A percentile compares a stretch with the other conserved stretches of the same genome.
Conservation (phyloP, 2,329 filamentous ascomycete species). For the Colletotrichum ledebouriae region DNA sequence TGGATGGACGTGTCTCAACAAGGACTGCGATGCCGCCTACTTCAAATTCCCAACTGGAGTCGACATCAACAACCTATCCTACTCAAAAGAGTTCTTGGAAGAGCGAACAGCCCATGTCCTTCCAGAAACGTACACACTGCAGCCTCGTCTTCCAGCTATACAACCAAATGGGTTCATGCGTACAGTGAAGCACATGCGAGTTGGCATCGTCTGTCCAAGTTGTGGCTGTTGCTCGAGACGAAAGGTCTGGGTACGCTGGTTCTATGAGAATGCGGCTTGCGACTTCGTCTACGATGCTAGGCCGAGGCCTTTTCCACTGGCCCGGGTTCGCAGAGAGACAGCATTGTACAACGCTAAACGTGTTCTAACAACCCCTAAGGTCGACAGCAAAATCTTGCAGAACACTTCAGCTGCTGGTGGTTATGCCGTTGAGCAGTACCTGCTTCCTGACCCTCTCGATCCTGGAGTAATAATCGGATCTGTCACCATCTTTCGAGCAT, state of each 20-base stretch:
- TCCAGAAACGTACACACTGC: conserved; percentile 51
- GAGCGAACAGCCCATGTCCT: conserved; percentile 61
- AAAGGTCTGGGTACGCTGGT: conserved; percentile 72
- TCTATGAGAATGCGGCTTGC: conserved; percentile 67
- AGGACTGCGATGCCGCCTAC: conserved; percentile 61
- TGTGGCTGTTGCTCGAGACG: conserved; percentile 74
- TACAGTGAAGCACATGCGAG: conserved; percentile 65
- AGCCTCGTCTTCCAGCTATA: conserved; percentile 54
- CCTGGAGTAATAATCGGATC: conserved; percentile 60
- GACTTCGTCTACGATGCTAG: conserved; percentile 56
- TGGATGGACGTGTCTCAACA: conserved; percentile 50
- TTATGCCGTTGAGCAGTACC: conserved; percentile 46
- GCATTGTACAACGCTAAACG: conserved; percentile 5
- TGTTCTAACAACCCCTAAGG: neutral
- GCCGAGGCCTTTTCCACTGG: conserved; percentile 45
- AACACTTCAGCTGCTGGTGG: conserved; percentile 6
- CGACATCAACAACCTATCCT: conserved; percentile 56
- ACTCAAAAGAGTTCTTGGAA: conserved; percentile 69
- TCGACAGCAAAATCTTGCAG: conserved; percentile 42
- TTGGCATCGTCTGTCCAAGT: conserved; percentile 75
- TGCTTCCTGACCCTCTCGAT: conserved; percentile 57
- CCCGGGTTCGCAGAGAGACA: conserved; percentile 34
- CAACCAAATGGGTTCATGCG: conserved; percentile 53
- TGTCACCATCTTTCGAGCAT: conserved; percentile 70
- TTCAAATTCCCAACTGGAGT: conserved; percentile 55